Conservation (phyloP, 129 eudicot species). For the Mikania micrantha region DNA sequence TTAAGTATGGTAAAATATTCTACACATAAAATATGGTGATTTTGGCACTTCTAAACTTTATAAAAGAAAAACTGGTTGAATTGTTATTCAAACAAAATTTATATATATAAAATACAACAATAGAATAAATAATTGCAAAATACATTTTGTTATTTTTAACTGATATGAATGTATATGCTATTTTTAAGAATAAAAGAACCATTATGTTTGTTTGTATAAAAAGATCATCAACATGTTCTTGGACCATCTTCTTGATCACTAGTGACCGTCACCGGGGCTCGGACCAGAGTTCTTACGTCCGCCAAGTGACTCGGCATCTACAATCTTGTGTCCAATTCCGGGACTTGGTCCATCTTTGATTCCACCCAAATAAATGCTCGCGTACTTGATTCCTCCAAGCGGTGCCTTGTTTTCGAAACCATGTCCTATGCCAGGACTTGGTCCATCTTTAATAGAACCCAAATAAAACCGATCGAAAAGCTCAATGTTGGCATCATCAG, state of each 20-base stretch:
- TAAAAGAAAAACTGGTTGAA: neutral
- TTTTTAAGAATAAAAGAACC: neutral
- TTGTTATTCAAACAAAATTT: neutral
- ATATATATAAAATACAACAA: neutral
- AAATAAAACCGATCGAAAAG: conserved; percentile 5
- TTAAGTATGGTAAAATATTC: too few relatives aligned
- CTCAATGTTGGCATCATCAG: neutral
- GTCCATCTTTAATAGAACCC: conserved; percentile 35
- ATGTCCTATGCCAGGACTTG: conserved; percentile 28
- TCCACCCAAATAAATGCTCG: neutral
- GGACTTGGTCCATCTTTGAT: conserved; percentile 29
- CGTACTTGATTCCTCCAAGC: conserved; percentile 31
- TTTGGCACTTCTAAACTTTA: neutral
- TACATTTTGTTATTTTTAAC: too few relatives aligned
- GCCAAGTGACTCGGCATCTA: conserved; percentile 19
- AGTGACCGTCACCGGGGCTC: conserved; percentile 41
- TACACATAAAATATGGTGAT: neutral
- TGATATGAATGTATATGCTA: neutral
- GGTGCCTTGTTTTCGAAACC: conserved; percentile 9
- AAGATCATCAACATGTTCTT: neutral
- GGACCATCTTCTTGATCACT: neutral
- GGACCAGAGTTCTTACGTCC: conserved; percentile 27
- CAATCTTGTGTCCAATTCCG: conserved; percentile 21
- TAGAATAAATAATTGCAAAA: neutral
- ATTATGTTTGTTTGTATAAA: neutral